Base-by-base conservation (phyloP, 1,284 basidiomycete species). In the Trichosporon sp. region DNA sequence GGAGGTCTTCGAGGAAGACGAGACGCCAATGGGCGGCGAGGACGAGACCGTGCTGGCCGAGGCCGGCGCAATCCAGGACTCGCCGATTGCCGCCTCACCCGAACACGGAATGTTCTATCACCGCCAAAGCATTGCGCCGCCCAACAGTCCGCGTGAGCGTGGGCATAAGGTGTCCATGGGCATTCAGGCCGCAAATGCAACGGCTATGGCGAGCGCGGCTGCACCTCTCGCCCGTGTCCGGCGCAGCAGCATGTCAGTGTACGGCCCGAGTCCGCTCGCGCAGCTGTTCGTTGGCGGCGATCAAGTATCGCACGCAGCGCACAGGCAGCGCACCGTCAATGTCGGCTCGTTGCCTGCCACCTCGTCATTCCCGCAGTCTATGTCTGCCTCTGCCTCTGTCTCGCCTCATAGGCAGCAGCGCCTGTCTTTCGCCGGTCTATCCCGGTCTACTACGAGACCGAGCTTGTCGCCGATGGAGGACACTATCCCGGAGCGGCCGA, bases 221-320 rank as follows among this genome's bases (percentile, higher is more conserved):
- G 52, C 44, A 1, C 61, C 61, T n/a, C 34, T 64, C 10, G 59
- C 61, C 0, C 63, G 72, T 23, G 58, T 58, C 0, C 66, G 73
- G 16, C 69, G 76, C 32, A 74, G 75, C 54, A 74, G 71, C 62
- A 70, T 77, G 3, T 56, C 40, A 10, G 52, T 62, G 7, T 70
- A 75, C 36, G 78, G 78, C 21, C 78, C 78, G 0, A 78, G 75
- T 63, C 80, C 80, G 0, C 69, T 81, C 5, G 80, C 80, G 5
- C 67, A 77, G 56, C 69, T 81, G 21, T 81, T 80, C 61, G 73
- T 79, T 8, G 59, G 69, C 1, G 65, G 62, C 1, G 57, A 67
- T 4, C 61, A 65, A 2, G 10, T 7, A 7, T 23, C 25, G 8
- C 14, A 25, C 19, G 32, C 11, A 1, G 8, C 37, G 1, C 46